These are phyloP conservation scores for Oidiodendron maius DNA, from an alignment of 495 filamentous ascomycete genomes.

Conservation along the genomic window DNA sequence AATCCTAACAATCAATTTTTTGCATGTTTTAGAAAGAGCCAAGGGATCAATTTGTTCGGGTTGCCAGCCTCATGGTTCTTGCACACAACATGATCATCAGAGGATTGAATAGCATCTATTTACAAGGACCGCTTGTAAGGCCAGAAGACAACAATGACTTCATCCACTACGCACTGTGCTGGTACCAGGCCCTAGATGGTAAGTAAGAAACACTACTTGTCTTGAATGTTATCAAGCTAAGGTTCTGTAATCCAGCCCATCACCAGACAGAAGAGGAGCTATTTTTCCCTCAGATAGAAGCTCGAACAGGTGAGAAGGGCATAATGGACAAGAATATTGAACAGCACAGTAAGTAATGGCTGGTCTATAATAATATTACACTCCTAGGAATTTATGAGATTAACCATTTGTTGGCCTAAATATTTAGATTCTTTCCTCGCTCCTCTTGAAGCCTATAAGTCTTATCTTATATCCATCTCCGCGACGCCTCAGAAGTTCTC, in stretches of 20 bases:
- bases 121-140: conserved; percentile 34
- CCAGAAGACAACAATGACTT: conserved; percentile 25
- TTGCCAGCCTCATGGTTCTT: conserved; percentile 24
- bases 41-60: background rate
- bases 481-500: conserved; percentile 10
- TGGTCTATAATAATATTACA: background rate
- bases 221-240: too few relatives aligned
- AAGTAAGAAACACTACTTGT: background rate
- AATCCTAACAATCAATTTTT: too few relatives aligned
- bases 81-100: conserved; percentile 43
- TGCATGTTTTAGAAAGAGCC: too few relatives aligned
- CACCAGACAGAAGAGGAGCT: conserved; percentile 28
- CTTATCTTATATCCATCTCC: background rate
- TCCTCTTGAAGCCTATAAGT: background rate
- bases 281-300: conserved; percentile 25
- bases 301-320: conserved; percentile 22
- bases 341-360: conserved; percentile 21
- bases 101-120: conserved; percentile 40
- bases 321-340: conserved; percentile 22
- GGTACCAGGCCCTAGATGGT: background rate
- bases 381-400: background rate
- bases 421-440: background rate
- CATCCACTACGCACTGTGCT: conserved; percentile 15
- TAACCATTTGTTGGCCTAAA: background rate
- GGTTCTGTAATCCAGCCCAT: too few relatives aligned